Base-by-base conservation (phyloP, 2,329 filamentous ascomycete species). In the Alternaria sp. region DNA sequence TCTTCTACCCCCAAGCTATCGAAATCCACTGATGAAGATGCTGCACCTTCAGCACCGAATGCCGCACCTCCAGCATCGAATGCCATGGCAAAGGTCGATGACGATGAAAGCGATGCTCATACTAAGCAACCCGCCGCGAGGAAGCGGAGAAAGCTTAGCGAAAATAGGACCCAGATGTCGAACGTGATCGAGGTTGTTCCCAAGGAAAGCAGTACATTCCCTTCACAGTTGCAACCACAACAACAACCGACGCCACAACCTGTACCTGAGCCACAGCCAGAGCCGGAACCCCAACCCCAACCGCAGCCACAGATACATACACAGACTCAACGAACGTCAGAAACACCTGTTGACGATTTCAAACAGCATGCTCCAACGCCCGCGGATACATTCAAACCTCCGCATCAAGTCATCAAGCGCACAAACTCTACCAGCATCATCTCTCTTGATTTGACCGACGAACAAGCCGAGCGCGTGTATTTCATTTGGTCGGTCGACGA, bases 401-500 rank as follows among this genome's bases (percentile, higher is more conserved):
- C 40, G 12, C 17, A 10, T 44, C 40, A 36, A 21, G 7, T 10
- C 10, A 23, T 30, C 12, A 23, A 17, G 13, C 17, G 13, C 21
- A 28, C 26, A 43, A 19, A 7, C 7, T 21, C 32, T 4, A 17
- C 44, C 4, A 40, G 30, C 36, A 30, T 23, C 13, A 57, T 54
- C 26, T 8, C 47, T 32, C 32, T 51, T 15, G 45, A 52, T 11
- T 47, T 72, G 32, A 63, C 45, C 13, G 56, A 67, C 6, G 59
- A 59, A 19, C 61, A 68, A 28, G 44, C 69, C 19, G 32, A 57
- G 12, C 58, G 57, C 8, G 19, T 68, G 6, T 43, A 55, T 3
- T 47, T 69, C 3, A 50, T 60, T 4, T 72, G 63, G 65, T 30
- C 45, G 10, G 36, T 66, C n/a, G 44, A 62, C 1, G 52, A 61